Evolutionary conservation across 208 protist species (phyloP), one percentile per base, ranked within the genome.

Genomic region (Wallacemonas rigidus): DNA sequence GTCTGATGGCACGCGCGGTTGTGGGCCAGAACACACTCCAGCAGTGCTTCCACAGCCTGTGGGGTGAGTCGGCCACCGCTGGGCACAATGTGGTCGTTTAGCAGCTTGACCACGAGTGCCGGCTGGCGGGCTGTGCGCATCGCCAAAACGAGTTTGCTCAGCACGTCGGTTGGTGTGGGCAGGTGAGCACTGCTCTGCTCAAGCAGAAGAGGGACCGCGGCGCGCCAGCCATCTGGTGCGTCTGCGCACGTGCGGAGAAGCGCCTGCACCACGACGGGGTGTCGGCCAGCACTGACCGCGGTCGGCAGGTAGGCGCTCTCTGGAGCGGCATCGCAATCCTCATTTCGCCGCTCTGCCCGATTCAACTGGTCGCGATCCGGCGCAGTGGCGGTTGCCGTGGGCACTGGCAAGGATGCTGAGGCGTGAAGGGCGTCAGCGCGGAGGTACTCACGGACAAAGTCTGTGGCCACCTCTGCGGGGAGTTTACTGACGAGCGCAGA

Each of bases 41-140:
- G 67, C 68, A 91, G 63, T 4, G 87, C 89, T 45, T 87, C 81
- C 72, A 91, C 73, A 15, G 91, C 85, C 12, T 40, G 36, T 9
- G 71, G 51, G 9, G 76, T 85, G 55, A 96, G 62, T 6, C 26
- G 41, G 44, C 79, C 81, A 6, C 74, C 68, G 3, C 80, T 80
- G 3, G 91, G 88, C 43, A 96, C 81, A 61, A 96, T 76, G 80
- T 88, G 83, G 17, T 84, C 73, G 36, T 89, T 84, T 53, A 96
- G 75, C 47, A 96, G 67, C 5, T 82, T 86, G 38, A 94, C 81
- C 41, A 85, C 77, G 41, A 92, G 51, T 11, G 79, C 58, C 1
- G 77, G 75, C 58, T 90, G 77, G 60, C 77, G 77, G 64, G 82
- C 85, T 17, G 64, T 61, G 0, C 88, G 85, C 74, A 96, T 85